phyloP scores from a whole-genome alignment of 1,139 yeast genomes.

The Protomyces inundatus region DNA sequence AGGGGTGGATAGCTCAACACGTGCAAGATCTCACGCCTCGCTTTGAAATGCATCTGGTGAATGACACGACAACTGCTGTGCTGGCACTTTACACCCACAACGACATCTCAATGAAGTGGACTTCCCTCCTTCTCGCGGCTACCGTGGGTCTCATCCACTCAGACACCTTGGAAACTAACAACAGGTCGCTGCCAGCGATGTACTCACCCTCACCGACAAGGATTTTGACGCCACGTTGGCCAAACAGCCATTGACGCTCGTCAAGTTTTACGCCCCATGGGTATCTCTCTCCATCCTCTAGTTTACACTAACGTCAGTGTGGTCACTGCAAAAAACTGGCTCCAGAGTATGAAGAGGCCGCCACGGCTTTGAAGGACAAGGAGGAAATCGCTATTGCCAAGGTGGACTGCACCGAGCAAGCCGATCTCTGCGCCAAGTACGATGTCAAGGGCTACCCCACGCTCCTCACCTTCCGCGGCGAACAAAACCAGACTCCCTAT shows the following conservation, averaged over 20 bases:
- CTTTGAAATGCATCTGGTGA: no score
- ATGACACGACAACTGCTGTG: neutral
- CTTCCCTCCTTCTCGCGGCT: neutral
- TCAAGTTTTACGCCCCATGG: constrained; percentile 99
- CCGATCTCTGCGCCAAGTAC: constrained; percentile 67
- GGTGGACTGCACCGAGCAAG: constrained; percentile 86
- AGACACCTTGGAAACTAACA: no score
- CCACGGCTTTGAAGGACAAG: constrained; percentile 60
- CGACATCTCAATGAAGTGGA: neutral
- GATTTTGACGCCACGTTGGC: constrained; percentile 59
- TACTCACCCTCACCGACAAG: constrained; percentile 57
- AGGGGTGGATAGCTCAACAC: neutral
- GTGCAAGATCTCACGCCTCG: neutral
- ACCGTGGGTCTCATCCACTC: neutral
- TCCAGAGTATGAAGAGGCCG: constrained; percentile 85
- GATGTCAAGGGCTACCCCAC: constrained; percentile 91
- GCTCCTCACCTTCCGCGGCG: constrained; percentile 74
- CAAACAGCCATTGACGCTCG: constrained; percentile 73
- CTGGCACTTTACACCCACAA: neutral
- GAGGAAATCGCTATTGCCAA: constrained; percentile 71
- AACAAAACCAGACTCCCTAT: constrained; percentile 48
- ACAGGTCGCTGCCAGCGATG: constrained; percentile 72
- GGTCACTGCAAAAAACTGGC: constrained; percentile 95
- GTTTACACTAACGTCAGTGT: constrained; percentile 9
- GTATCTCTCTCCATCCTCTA: constrained; percentile 37